phyloP scores from a whole-genome alignment of 2,329 filamentous ascomycete species.

The Juglanconis sp. region DNA sequence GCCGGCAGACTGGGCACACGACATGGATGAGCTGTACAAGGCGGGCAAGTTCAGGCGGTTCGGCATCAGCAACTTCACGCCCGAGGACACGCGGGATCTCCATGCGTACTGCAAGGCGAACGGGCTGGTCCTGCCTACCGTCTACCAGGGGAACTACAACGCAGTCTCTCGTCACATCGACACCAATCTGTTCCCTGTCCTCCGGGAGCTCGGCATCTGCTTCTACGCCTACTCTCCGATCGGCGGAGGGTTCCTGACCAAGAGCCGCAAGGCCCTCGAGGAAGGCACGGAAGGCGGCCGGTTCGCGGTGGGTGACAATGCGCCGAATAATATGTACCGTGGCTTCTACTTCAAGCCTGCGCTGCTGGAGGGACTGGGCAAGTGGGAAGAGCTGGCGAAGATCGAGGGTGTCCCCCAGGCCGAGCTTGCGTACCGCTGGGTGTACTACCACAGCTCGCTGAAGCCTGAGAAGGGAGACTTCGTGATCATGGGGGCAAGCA shows the following conservation, averaged over 20 bases:
- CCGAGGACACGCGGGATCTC: conserved; percentile 71
- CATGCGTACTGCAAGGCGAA: conserved; percentile 48
- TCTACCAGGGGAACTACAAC: conserved; percentile 45
- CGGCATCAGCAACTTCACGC: conserved; percentile 66
- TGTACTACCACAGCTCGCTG: conserved; percentile 51
- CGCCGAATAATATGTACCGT: conserved; percentile 37
- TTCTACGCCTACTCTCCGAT: conserved; percentile 47
- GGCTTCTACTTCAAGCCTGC: conserved; percentile 18
- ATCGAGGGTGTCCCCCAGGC: conserved; percentile 53
- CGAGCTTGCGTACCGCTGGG: conserved; percentile 60
- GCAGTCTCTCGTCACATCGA: conserved; percentile 36
- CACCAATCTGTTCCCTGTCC: conserved; percentile 36
- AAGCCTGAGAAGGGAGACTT: conserved; percentile 31
- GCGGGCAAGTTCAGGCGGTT: conserved; percentile 66
- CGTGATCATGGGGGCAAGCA: conserved; percentile 41
- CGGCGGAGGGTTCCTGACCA: conserved; percentile 58
- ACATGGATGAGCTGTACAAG: conserved; percentile 64
- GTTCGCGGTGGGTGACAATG: conserved; percentile 22
- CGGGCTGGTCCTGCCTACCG: conserved; percentile 37
- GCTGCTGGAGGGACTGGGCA: conserved; percentile 54
- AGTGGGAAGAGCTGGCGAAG: conserved; percentile 34
- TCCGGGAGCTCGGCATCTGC: conserved; percentile 36
- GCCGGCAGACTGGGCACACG: conserved; percentile 39
- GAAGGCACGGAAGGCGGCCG: conserved; percentile 40
- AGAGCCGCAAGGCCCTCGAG: conserved; percentile 30